Evolutionary conservation across 179 eudicot genomes (phyloP), one percentile per base, ranked within the genome.

Genomic region (Dionaea muscipula): DNA sequence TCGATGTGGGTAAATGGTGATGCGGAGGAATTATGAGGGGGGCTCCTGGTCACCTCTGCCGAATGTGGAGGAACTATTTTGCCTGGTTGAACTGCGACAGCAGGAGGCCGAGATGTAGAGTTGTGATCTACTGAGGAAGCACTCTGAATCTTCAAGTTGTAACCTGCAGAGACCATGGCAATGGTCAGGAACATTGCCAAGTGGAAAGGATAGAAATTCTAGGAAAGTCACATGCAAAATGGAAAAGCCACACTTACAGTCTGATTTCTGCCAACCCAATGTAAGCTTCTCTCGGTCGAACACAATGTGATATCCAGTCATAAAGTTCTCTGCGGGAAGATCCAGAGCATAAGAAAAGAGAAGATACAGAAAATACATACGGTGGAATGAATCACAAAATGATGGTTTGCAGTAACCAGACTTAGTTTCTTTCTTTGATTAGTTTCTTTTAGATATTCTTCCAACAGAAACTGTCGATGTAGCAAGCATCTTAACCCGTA

Each of bases 261-360:
- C 68, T 9, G 81, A 83, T 51, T 68, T 77, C 77, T 81, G 75
- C 97, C 95, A 90, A 33, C 95, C 95, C 51, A 90, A 78, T 18
- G 69, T 59, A 17, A 78, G 78, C 57, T 78, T 77, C 69, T 90
- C 95, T 67, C 93, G 64, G 74, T 90, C 90, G 60, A 90, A 90
- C 47, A 90, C 94, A 27, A 86, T 63, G 26, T 79, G 84, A 74
- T 90, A 86, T 33, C 95, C 94, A 57, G 85, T 79, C 97, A 90
- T 83, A 52, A 90, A 86, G 61, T 90, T 86, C 51, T 90, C 97
- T 90, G 94, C 59, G 66, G 0, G 60, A 62, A 63, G 12, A 70
- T 21, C 33, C 26, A 17, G 2, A 55, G 36, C 19, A 4, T 7
- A 23, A 55, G 15, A n/a, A 48, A n/a, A 25, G 43, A 26, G 26